Evolutionary conservation across 441 rosid species (phyloP).

Genomic region (Gossypium davidsonii): DNA sequence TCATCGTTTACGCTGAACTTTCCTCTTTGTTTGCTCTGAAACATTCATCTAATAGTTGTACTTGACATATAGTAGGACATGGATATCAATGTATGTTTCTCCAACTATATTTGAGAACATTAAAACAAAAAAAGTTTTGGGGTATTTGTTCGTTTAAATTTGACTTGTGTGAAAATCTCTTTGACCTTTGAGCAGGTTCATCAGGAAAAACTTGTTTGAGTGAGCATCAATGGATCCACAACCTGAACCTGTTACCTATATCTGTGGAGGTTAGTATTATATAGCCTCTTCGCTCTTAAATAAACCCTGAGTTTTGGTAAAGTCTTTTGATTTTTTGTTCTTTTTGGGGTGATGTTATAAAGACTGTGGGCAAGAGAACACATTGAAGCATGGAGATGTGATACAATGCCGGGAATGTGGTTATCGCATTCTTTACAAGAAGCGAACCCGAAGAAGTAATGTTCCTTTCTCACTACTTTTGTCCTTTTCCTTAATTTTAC

Average conservation of each 20-base stretch:
- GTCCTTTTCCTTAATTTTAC: background rate
- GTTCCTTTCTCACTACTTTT: background rate
- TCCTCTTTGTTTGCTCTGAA: background rate
- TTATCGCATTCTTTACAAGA: slow-evolving; percentile 89
- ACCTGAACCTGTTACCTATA: slow-evolving; percentile 74
- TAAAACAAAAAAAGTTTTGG: background rate
- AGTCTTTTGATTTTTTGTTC: background rate
- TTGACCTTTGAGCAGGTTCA: background rate
- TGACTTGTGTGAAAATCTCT: background rate
- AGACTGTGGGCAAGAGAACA: slow-evolving; percentile 86
- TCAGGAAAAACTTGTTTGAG: background rate
- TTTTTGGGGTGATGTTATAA: background rate
- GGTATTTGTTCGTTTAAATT: background rate
- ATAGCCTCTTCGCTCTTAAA: background rate
- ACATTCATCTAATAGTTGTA: background rate
- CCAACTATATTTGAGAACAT: background rate
- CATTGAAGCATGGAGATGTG: slow-evolving; percentile 81
- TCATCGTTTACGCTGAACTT: background rate
- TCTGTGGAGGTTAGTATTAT: slow-evolving; percentile 53
- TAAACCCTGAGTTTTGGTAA: background rate
- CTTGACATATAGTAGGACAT: background rate
- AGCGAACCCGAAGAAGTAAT: slow-evolving; percentile 82
- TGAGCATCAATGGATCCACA: slow-evolving; percentile 47
- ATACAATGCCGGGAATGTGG: slow-evolving; percentile 95
- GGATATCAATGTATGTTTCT: background rate